Evolutionary conservation across 2,329 filamentous ascomycete species (phyloP), one percentile per base, ranked within the genome.

Genomic region (Aspergillus uvarum): DNA sequence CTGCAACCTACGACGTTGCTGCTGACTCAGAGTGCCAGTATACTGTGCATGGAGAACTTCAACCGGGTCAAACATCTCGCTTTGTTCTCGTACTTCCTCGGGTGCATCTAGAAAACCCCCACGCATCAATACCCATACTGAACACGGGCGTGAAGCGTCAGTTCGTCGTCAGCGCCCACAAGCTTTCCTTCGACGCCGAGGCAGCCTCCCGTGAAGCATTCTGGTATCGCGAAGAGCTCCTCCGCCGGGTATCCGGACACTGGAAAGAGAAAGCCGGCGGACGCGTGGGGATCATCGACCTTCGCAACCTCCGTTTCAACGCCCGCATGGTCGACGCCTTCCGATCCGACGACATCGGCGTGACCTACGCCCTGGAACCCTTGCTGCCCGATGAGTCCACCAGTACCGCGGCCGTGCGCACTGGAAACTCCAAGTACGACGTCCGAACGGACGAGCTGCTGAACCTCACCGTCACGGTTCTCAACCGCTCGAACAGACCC

Each of bases 81-180:
- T 80, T 96, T 35, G 84, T 94, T 54, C 79, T 96, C 11, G 88
- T 92, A 0, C 80, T 96, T 3, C 89, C 86, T 56, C 86, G 90
- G 38, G 82, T 96, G 44, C 90, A 90, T 71, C 75, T 96, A 21
- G 82, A 87, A n/a, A 85, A 95, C 63, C 87, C 91, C 2, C 86
- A 92, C 70, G 87, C 88, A 1, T 82, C 89, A 1, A 90, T 97
- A 44, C 93, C 92, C 0, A 88, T 87, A 1, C 81, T 96, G 10
- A 92, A 94, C 65, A 89, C 89, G 0, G 87, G 89, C 0, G 87
- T 89, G n/a, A 89, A 92, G 70, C 85, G 92, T n/a, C 93, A 97
- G 71, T 97, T 96, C 68, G 91, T 97, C 31, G 91, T 96, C 48
- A 95, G 90, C 74, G 85, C 88, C 16, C 88, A 86, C 70, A 90